Evolutionary conservation across 257 asterid species (phyloP), one percentile per base, ranked within the genome.

Genomic region (Lycium ferocissimum): DNA sequence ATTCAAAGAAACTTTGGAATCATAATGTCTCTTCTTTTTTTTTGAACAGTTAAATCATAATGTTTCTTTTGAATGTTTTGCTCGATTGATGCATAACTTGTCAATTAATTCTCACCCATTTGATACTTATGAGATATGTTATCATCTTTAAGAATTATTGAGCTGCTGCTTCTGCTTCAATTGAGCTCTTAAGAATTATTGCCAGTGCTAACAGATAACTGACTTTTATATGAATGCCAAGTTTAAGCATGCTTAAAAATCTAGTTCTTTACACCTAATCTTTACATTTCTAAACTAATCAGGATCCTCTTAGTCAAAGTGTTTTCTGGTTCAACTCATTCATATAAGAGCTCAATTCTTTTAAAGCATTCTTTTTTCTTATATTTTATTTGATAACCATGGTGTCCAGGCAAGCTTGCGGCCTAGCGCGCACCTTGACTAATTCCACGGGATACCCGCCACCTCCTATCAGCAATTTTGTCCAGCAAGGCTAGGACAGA

Each of bases 351-450:
- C 5, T 76, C 0, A 5, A 53, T 65, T 78, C 26, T 53, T 78
- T 26, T 53, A 49, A 78, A 78, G 82, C 49, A 0, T 78, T 78
- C 33, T n/a, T n/a, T n/a, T n/a, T n/a, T n/a, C n/a, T n/a, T n/a
- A n/a, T n/a, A n/a, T n/a, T n/a, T n/a, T n/a, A n/a, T n/a, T n/a
- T n/a, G n/a, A n/a, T n/a, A n/a, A n/a, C n/a, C n/a, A n/a, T n/a
- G n/a, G n/a, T n/a, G n/a, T n/a, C n/a, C n/a, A n/a, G n/a, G n/a
- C n/a, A n/a, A n/a, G n/a, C n/a, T n/a, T n/a, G n/a, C n/a, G n/a
- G n/a, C n/a, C n/a, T n/a, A n/a, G n/a, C n/a, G n/a, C n/a, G n/a
- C n/a, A n/a, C n/a, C n/a, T n/a, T n/a, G n/a, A n/a, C n/a, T n/a
- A n/a, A n/a, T n/a, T n/a, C n/a, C n/a, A n/a, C n/a, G n/a, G n/a